phyloP scores from a whole-genome alignment of 371 early-diverging fungal genomes.

The Apophysomyces trapeziformis region DNA sequence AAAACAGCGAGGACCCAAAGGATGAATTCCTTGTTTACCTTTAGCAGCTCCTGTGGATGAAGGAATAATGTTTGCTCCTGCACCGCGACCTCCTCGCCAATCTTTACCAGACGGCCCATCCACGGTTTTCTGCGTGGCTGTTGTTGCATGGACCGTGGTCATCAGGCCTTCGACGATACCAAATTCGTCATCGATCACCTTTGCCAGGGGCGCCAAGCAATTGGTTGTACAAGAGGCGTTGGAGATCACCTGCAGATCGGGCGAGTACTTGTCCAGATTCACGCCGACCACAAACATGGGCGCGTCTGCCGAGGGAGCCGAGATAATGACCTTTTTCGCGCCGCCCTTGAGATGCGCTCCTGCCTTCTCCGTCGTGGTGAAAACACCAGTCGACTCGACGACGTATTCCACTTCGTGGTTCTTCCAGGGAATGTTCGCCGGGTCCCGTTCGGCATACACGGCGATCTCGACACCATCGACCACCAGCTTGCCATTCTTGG shows the following conservation, averaged over 20 bases:
- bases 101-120: conserved; percentile 98
- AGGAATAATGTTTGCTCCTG: conserved; percentile 98
- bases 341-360: conserved; percentile 91
- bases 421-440: conserved; percentile 95
- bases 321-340: conserved; percentile 98
- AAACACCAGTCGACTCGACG: conserved; percentile 99
- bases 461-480: conserved; percentile 65
- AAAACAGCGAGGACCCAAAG: too few relatives aligned
- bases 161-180: conserved; percentile 88
- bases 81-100: conserved; percentile 97
- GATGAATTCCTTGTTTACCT: conserved; percentile 20
- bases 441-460: conserved; percentile 41
- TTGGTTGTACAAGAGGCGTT: conserved; percentile 99
- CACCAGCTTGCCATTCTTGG: conserved; percentile 83
- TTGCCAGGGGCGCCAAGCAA: conserved; percentile 99
- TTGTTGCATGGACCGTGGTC: conserved; percentile 99
- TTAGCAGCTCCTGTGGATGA: conserved; percentile 99
- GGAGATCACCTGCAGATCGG: conserved; percentile 87
- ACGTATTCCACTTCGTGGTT: conserved; percentile 91
- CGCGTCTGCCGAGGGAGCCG: conserved; percentile 95
- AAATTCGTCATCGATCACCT: conserved; percentile 96
- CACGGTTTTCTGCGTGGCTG: conserved; percentile 99
- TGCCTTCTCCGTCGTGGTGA: conserved; percentile 93
- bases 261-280: conserved; percentile 92
- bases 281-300: conserved; percentile 95